A percentile compares a stretch with the other conserved stretches of the same genome.
Conservation (phyloP, 2,329 filamentous ascomycete genomes). For the Alternaria triticimaculans region DNA sequence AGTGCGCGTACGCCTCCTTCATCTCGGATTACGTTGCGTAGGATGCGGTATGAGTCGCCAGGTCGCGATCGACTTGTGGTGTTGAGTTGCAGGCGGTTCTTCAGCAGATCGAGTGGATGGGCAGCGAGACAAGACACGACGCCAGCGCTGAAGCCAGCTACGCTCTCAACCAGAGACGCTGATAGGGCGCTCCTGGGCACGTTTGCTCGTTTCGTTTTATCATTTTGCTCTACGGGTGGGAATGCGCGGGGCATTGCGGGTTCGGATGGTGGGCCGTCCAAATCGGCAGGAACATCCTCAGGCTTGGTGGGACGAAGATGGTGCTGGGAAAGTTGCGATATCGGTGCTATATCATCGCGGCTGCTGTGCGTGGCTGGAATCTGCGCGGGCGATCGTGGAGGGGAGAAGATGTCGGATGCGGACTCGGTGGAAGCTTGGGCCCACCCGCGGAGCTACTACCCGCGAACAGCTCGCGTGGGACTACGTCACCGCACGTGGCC, state of each 20-base stretch:
- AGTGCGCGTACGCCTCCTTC: constrained; percentile 71
- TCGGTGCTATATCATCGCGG: constrained; percentile 11
- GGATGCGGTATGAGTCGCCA: constrained; percentile 61
- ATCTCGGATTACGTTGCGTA: constrained; percentile 59
- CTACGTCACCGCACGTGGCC: constrained; percentile 2
- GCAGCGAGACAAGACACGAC: constrained; percentile 84
- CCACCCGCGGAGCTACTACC: constrained; percentile 8
- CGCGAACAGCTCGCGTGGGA: background rate
- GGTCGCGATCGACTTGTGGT: constrained; percentile 52
- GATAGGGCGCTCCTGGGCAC: constrained; percentile 46
- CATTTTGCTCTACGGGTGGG: constrained; percentile 52
- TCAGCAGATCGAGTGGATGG: constrained; percentile 93
- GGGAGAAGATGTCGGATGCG: constrained; percentile 10
- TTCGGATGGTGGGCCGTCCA: constrained; percentile 8
- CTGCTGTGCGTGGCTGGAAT: background rate
- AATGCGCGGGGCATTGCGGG: constrained; percentile 57
- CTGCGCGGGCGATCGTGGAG: background rate
- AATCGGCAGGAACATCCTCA: constrained; percentile 31
- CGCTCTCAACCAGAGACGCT: constrained; percentile 81
- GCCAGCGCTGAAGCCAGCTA: constrained; percentile 89
- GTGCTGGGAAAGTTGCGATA: background rate
- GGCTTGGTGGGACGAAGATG: background rate
- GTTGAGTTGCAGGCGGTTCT: constrained; percentile 84
- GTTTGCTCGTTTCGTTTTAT: constrained; percentile 46
- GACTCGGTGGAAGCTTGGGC: constrained; percentile 21